A percentile compares a stretch with the other conserved stretches of the same genome.
Evolutionary conservation across 163 green algal species (phyloP).

Genomic region (Scenedesmus sp.): DNA sequence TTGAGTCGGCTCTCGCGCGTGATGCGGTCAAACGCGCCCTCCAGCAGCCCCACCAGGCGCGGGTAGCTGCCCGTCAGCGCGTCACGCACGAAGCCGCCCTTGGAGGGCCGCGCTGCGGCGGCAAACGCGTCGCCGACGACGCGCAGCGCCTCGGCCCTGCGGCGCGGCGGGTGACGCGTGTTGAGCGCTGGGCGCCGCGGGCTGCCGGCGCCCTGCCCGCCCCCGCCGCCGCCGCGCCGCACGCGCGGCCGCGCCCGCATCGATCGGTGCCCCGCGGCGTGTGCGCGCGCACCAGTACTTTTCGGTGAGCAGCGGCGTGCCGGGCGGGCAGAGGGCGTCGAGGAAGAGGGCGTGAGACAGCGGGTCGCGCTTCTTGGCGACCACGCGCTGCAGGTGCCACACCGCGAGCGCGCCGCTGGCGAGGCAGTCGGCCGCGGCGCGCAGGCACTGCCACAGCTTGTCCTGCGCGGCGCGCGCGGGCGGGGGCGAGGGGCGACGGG

Average conservation of each 20-base stretch:
- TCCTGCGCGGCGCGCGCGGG: slow-evolving; percentile 32
- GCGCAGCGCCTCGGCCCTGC: slow-evolving; percentile 42
- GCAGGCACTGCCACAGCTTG: slow-evolving; percentile 60
- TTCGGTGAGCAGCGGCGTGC: slow-evolving; percentile 50
- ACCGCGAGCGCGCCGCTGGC: slow-evolving; percentile 62
- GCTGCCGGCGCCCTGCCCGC: too few relatives aligned
- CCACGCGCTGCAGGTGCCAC: slow-evolving; percentile 95
- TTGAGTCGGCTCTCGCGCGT: slow-evolving; percentile 75
- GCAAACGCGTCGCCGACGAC: slow-evolving; percentile 60
- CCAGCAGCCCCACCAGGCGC: slow-evolving; percentile 74
- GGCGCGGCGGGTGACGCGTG: too few relatives aligned
- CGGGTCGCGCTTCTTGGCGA: slow-evolving; percentile 95
- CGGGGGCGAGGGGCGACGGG: too few relatives aligned
- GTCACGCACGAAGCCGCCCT: slow-evolving; percentile 85
- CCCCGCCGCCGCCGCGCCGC: too few relatives aligned
- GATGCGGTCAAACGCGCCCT: slow-evolving; percentile 72
- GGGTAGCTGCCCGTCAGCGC: slow-evolving; percentile 75
- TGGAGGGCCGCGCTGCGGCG: slow-evolving; percentile 61
- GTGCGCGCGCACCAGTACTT: slow-evolving; percentile 55
- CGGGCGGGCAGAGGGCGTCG: slow-evolving; percentile 69
- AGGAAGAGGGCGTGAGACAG: slow-evolving; percentile 90
- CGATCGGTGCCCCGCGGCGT: too few relatives aligned
- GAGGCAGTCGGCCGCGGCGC: slow-evolving; percentile 64
- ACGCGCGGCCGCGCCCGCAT: too few relatives aligned
- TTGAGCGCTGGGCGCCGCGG: too few relatives aligned